Evolutionary conservation across 148 eudicot species (phyloP).

Genomic region (Nepenthes gracilis): DNA sequence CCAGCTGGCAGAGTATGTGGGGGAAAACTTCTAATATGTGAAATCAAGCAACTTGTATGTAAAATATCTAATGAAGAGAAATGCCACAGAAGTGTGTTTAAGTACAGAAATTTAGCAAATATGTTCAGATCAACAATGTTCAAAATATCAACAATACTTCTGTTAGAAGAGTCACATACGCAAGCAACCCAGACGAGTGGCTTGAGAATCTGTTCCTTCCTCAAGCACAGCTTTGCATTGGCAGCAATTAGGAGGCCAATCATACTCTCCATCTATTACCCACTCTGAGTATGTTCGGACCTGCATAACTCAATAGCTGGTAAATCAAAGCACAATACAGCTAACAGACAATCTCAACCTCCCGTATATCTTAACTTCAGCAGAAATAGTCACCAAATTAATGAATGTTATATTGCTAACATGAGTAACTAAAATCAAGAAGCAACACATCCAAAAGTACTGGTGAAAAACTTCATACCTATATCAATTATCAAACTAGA

Average conservation of each 20-base stretch:
- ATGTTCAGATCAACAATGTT: background rate
- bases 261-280: slow-evolving; percentile 99
- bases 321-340: background rate
- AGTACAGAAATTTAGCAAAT: background rate
- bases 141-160: background rate
- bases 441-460: background rate
- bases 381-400: too few relatives aligned
- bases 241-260: slow-evolving; percentile 95
- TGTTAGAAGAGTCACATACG: slow-evolving; percentile 46
- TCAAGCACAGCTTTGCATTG: slow-evolving; percentile 54
- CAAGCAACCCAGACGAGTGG: slow-evolving; percentile 93
- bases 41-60: slow-evolving; percentile 83
- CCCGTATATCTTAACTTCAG: too few relatives aligned
- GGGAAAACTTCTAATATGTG: slow-evolving; percentile 77
- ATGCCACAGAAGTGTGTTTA: background rate
- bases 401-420: background rate
- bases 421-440: background rate
- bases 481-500: too few relatives aligned
- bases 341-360: background rate
- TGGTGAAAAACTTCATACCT: too few relatives aligned
- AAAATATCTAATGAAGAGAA: slow-evolving; percentile 53
- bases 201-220: slow-evolving; percentile 55
- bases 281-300: slow-evolving; percentile 91
- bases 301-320: slow-evolving; percentile 19
- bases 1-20: slow-evolving; percentile 97